Evolutionary conservation across 1,284 basidiomycete species (phyloP), one percentile per base, ranked within the genome.

Genomic region (Lentinus polychrous): DNA sequence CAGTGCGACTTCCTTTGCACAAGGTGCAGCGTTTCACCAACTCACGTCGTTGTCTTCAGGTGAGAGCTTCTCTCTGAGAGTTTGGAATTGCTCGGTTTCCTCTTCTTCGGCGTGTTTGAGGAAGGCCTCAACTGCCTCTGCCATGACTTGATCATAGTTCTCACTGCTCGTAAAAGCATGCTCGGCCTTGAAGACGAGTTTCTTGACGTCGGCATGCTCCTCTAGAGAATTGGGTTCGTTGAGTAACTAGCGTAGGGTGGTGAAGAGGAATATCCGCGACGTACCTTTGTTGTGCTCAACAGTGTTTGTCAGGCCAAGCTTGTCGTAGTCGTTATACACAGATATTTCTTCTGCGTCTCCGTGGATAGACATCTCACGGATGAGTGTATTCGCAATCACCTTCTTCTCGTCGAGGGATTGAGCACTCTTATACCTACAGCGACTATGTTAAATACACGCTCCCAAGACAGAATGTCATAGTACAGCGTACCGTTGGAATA

Each of bases 361-460:
- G 54, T 62, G 60, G 38, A 62, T 45, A 40, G 54, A 50, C 55
- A 62, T 60, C 55, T 61, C 59, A 34, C 59, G 57, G 33, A 62
- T 52, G 36, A 62, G 55, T 20, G 60, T 60, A 52, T 60, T 60
- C 14, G 57, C 60, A 48, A 60, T 49, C 12, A 44, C 17, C 31
- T 41, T 53, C 55, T 60, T 60, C 45, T 55, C 46, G 18, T 53
- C 43, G 34, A 44, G 24, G 10, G 23, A 50, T 43, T 2, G 51
- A 50, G 57, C 51, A 2, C 40, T 32, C 43, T 56, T 46, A 52
- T 23, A 47, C 33, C 50, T 55, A n/a, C 17, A 42, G 6, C 48
- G 34, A 49, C 24, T 43, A 10, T 10, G 27, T 4, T 5, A 27
- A 27, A 27, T 27, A 20, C 23, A 32, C 20, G 50, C 35, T 48